These are phyloP conservation scores for Auriculariales sp. DNA, from an alignment of 768 basidiomycete genomes.

Conservation along the genomic window DNA sequence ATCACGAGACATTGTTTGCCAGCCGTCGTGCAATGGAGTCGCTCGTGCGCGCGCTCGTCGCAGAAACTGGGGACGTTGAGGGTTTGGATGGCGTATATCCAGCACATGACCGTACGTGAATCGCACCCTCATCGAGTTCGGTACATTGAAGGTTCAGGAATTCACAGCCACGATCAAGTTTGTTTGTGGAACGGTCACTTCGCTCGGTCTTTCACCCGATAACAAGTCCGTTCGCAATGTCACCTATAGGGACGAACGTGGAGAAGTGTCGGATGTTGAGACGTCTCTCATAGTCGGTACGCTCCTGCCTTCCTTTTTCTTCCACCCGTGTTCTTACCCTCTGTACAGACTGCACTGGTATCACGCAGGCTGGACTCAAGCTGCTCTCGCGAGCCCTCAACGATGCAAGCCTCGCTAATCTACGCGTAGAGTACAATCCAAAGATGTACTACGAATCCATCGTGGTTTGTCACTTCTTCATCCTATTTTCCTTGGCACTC, in stretches of 20 bases:
- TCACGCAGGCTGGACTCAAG: not conserved
- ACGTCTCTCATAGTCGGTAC: not conserved
- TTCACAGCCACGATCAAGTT: no score
- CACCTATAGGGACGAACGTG: not conserved
- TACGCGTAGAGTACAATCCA: conserved; percentile 11
- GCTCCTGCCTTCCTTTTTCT: not conserved
- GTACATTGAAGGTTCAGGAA: no score
- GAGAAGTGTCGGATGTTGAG: not conserved
- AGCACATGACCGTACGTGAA: no score
- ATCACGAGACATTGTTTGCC: not conserved
- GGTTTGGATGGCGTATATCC: no score
- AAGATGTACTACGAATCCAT: conserved; percentile 12
- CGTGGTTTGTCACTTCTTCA: conserved; percentile 8
- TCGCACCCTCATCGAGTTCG: no score
- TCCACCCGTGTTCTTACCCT: not conserved
- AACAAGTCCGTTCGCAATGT: not conserved
- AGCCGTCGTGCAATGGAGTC: not conserved
- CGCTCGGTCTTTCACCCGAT: no score
- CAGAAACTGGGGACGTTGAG: no score
- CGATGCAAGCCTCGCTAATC: not conserved
- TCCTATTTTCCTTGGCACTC: no score
- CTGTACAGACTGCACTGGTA: not conserved
- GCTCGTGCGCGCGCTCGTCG: not conserved
- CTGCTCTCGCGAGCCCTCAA: not conserved
- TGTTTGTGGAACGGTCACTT: no score